These are phyloP conservation scores for Phialophora chinensis DNA, from an alignment of 2,329 filamentous ascomycete species.

Conservation along the genomic window DNA sequence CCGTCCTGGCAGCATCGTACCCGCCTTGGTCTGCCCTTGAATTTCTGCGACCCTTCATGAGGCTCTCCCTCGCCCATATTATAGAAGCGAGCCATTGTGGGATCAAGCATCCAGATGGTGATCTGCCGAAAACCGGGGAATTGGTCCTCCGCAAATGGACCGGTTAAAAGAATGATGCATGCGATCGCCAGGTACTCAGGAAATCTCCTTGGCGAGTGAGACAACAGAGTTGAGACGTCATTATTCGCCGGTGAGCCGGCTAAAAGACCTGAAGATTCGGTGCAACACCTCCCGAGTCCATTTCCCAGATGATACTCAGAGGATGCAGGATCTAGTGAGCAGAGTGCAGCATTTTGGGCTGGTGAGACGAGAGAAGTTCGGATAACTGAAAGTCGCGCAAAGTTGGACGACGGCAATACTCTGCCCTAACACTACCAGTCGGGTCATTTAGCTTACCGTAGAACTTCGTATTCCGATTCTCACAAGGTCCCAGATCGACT, in stretches of 20 bases:
- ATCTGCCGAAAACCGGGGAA: not conserved
- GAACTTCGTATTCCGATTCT: too few species aligned
- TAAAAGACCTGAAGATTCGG: not conserved
- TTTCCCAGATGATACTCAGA: not conserved
- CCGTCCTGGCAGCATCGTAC: not conserved
- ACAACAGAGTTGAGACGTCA: not conserved
- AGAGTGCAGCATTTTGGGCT: not conserved
- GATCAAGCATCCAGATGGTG: not conserved
- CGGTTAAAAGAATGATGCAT: not conserved
- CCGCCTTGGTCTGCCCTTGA: not conserved
- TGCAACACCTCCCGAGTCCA: not conserved
- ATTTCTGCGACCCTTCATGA: not conserved
- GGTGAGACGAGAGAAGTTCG: not conserved
- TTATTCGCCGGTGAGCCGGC: not conserved
- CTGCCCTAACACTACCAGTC: not conserved
- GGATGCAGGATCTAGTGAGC: not conserved
- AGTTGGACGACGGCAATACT: not conserved
- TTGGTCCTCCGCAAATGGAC: not conserved
- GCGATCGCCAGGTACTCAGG: not conserved
- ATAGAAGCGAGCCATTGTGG: not conserved
- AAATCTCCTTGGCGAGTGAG: not conserved
- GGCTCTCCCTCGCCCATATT: not conserved
- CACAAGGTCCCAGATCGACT: not conserved
- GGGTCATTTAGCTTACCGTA: not conserved
- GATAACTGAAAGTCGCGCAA: too few species aligned